Evolutionary conservation across 345 rosid genomes (phyloP).

Genomic region (Corchorus olitorius): DNA sequence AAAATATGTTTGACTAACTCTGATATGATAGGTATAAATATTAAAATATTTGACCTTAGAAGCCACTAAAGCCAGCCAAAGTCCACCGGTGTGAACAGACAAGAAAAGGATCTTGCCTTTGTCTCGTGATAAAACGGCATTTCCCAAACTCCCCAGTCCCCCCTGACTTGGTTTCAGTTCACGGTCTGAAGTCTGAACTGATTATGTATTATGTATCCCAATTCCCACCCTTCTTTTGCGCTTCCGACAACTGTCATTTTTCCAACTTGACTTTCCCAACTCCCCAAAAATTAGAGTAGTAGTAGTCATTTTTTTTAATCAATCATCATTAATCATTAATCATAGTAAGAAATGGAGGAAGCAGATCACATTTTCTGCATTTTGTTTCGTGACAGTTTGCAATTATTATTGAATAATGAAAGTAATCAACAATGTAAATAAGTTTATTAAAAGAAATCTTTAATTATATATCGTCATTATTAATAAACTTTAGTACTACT

Average conservation of each 20-base stretch:
- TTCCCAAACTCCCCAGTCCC: constrained; percentile 13
- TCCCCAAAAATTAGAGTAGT: too few relatives aligned
- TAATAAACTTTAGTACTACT: neutral
- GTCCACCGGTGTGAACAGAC: constrained; percentile 19
- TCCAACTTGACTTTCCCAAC: neutral
- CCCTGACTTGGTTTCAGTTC: neutral
- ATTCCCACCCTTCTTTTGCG: neutral
- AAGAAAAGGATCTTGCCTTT: constrained; percentile 11
- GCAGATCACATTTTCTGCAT: neutral
- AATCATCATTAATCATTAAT: too few relatives aligned
- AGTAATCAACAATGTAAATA: too few relatives aligned
- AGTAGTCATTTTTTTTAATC: too few relatives aligned
- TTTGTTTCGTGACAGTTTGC: neutral
- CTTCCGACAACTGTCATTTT: constrained; percentile 2
- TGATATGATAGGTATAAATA: neutral
- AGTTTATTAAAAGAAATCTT: neutral
- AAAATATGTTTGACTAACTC: constrained; percentile 41
- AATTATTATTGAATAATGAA: neutral
- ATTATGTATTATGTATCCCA: too few relatives aligned
- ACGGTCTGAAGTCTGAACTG: neutral
- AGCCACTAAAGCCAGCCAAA: neutral
- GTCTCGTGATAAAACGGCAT: constrained; percentile 32
- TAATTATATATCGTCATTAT: neutral
- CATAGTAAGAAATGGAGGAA: neutral
- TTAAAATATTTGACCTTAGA: constrained; percentile 28